Base-by-base conservation (phyloP, 2,329 filamentous ascomycete genomes). In the Anisogramma anomala region DNA sequence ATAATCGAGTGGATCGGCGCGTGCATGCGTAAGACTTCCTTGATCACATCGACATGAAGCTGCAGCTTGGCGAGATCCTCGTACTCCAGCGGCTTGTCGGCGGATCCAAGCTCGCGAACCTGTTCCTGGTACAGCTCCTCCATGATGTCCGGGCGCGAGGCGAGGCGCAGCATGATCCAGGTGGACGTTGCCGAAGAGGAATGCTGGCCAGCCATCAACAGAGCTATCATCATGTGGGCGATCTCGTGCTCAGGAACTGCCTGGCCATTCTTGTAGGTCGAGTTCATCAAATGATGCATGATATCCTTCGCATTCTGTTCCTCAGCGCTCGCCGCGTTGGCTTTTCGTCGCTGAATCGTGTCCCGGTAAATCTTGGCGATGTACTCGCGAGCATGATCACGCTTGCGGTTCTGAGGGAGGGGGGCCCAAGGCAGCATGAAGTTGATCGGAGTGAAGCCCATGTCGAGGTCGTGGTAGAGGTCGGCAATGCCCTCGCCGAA, bases 1-100 rank as follows among this genome's bases (percentile, higher is more conserved):
- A 96, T 77, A 56, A 96, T 94, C 37, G 84, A 91, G 72, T 95
- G 88, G 55, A 96, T 95, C 1, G 88, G 88, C 1, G 87, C 83
- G 60, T 95, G 84, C 13, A 95, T 70, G 48, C 88, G 83, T 28
- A 95, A 79, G 3, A 88, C 94, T 65, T 95, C 88, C 67, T 89
- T 91, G 64, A 95, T 74, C 49, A 93, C 79, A 53, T 85, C 82
- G 53, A 80, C 72, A 67, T 94, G 84, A 15, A 95, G 75, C 36
- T 85, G 77, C 25, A 95, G 73, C 60, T 81, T 82, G 51, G 79
- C 69, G 13, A 95, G 72, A 50, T 82, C 74, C 50, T 94, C 88
- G 57, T 82, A 89, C 35, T 71, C 75, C 34, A 94, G 71, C 11
- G 77, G 69, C 14, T 83, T 84, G 34, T 91, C 73, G 55, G 88